phyloP scores from a whole-genome alignment of 2,329 filamentous ascomycete species.

The Aureobasidium pullulans region DNA sequence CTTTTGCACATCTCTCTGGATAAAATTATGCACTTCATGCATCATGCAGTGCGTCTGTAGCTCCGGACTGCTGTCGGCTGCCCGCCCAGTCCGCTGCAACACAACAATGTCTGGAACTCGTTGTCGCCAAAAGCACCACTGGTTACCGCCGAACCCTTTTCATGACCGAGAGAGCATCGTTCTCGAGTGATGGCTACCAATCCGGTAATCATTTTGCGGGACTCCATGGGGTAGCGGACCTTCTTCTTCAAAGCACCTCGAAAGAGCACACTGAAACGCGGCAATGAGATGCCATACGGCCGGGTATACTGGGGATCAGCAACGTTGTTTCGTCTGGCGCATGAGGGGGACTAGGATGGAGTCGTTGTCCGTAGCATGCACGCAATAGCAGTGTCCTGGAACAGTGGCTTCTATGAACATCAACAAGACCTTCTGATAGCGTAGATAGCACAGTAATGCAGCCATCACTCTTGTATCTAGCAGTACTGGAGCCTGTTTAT shows the following conservation, averaged over 20 bases:
- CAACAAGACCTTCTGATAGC: background rate
- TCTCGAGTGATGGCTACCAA: background rate
- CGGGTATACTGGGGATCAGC: background rate
- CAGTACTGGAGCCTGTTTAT: no score
- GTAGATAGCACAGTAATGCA: background rate
- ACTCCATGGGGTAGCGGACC: background rate
- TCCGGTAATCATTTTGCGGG: background rate
- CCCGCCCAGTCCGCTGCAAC: background rate
- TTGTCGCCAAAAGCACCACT: background rate
- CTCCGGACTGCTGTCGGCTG: slow-evolving; percentile 5
- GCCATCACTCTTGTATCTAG: background rate
- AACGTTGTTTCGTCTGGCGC: background rate
- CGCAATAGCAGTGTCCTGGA: background rate
- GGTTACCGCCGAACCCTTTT: background rate
- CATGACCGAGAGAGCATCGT: background rate
- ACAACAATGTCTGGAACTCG: background rate
- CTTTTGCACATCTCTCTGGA: background rate
- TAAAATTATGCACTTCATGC: slow-evolving; percentile 1
- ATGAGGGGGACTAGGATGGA: background rate
- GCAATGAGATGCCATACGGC: background rate
- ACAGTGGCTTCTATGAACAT: background rate
- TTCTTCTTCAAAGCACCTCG: background rate
- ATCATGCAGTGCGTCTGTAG: background rate
- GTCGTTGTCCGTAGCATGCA: background rate
- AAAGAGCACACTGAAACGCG: background rate